These are phyloP conservation scores for Euphorbia schlechtendalii DNA, from an alignment of 441 rosid genomes.

Conservation along the genomic window DNA sequence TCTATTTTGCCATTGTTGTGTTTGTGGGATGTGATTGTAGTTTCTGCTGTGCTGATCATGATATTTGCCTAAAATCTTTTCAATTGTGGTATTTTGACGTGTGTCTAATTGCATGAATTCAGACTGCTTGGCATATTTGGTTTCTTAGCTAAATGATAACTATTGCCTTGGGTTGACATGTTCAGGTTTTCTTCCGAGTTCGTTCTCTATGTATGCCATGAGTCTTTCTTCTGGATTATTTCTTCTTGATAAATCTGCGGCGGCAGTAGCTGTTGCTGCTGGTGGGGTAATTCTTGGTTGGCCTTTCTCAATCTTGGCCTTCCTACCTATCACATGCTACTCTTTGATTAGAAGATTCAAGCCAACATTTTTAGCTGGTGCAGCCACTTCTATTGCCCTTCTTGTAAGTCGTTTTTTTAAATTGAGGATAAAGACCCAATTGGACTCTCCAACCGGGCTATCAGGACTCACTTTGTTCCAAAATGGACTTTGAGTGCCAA, in stretches of 20 bases:
- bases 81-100: not conserved
- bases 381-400: slow-evolving; percentile 37
- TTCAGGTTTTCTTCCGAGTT: slow-evolving; percentile 91
- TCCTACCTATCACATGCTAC: slow-evolving; percentile 63
- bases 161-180: slow-evolving; percentile 3
- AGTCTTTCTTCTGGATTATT: slow-evolving; percentile 87
- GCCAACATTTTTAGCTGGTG: slow-evolving; percentile 58
- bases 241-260: slow-evolving; percentile 66
- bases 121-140: not conserved
- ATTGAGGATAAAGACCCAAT: slow-evolving; percentile 3
- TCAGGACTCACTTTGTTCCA: not conserved
- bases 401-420: slow-evolving; percentile 25
- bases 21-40: slow-evolving; percentile 11
- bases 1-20: not conserved
- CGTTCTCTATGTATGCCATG: slow-evolving; percentile 94
- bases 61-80: not conserved
- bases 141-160: too few species aligned
- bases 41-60: slow-evolving; percentile 5
- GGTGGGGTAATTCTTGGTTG: slow-evolving; percentile 86
- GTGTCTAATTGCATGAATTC: not conserved
- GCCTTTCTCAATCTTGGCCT: slow-evolving; percentile 90
- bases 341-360: slow-evolving; percentile 62
- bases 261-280: slow-evolving; percentile 53
- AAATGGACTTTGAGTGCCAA: not conserved
- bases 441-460: not conserved